Evolutionary conservation across 805 yeast genomes (phyloP), one percentile per base, ranked within the genome.

Genomic region (Metschnikowia koreensis): DNA sequence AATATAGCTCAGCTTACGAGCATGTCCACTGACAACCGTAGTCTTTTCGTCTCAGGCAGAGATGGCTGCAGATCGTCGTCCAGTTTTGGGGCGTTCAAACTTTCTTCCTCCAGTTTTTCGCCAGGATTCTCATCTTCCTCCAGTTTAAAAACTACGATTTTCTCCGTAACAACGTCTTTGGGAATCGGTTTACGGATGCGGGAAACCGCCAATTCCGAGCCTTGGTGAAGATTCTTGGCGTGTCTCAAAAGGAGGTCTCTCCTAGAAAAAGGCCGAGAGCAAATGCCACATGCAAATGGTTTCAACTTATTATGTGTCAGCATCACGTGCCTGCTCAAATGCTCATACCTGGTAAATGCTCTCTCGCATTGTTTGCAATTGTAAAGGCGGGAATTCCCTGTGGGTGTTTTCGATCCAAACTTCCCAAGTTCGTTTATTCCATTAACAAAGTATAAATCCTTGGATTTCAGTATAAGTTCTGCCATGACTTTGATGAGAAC

Each of bases 341-440:
- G 79, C 57, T 74, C 79, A 53, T 74, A 78, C 51, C 79, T 60
- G n/a, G 78, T 74, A 59, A 74, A 74, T 4, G 79, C 79, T 26
- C 77, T 65, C 44, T 71, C 64, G 55, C 79, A 74, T 44, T 71
- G 69, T 31, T 63, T 61, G 57, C 79, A 74, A 49, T 70, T 71
- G 58, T 61, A 73, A 22, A 74, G 66, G 44, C 79, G 64, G 33
- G 77, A 70, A 54, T 74, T 74, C 2, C 79, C 79, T n/a, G 71
- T 63, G 12, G 76, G 66, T 1, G 79, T 74, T 54, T 73, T 73
- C 38, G 74, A 66, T 28, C 79, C 79, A 52, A 66, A 73, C 27
- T 54, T 43, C 9, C 58, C 60, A 13, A 46, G 50, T 40, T 43
- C 52, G 38, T 48, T 57, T 41, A 56, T 48, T 13, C 55, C 52